phyloP scores from a whole-genome alignment of 495 filamentous ascomycete genomes.

The Podospora sp. region DNA sequence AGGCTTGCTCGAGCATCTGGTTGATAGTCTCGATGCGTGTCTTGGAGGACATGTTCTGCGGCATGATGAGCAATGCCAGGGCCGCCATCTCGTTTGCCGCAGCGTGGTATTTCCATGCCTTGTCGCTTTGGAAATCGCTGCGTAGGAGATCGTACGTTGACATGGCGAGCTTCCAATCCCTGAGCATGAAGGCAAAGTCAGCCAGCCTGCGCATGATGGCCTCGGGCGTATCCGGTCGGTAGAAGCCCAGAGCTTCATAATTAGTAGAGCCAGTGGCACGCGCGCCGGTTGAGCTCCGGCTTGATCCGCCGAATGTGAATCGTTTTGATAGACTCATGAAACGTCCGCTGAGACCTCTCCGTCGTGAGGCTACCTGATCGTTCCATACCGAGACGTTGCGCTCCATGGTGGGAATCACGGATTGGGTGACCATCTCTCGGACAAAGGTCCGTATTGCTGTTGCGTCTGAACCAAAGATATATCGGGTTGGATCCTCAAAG shows the following conservation, averaged over 20 bases:
- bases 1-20: slow-evolving; percentile 81
- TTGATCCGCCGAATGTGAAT: slow-evolving; percentile 71
- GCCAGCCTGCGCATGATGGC: slow-evolving; percentile 90
- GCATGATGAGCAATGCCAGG: slow-evolving; percentile 74
- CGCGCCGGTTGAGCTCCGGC: slow-evolving; percentile 46
- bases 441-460: slow-evolving; percentile 84
- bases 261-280: slow-evolving; percentile 56
- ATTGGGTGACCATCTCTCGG: slow-evolving; percentile 90
- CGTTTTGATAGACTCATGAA: slow-evolving; percentile 91
- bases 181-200: slow-evolving; percentile 93
- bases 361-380: slow-evolving; percentile 89
- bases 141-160: slow-evolving; percentile 87
- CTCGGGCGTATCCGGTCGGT: slow-evolving; percentile 80
- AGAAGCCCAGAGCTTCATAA: slow-evolving; percentile 82
- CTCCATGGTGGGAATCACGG: slow-evolving; percentile 93
- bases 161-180: slow-evolving; percentile 91
- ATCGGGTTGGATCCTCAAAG: slow-evolving; percentile 69
- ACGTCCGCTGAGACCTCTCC: slow-evolving; percentile 82
- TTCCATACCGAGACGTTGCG: slow-evolving; percentile 89
- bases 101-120: slow-evolving; percentile 94
- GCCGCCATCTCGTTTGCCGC: slow-evolving; percentile 92
- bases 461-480: slow-evolving; percentile 88
- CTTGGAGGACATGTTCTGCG: slow-evolving; percentile 69
- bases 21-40: slow-evolving; percentile 77
- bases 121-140: slow-evolving; percentile 87